phyloP scores from a whole-genome alignment of 2,329 filamentous ascomycete genomes.

The Aureobasidium sp. region DNA sequence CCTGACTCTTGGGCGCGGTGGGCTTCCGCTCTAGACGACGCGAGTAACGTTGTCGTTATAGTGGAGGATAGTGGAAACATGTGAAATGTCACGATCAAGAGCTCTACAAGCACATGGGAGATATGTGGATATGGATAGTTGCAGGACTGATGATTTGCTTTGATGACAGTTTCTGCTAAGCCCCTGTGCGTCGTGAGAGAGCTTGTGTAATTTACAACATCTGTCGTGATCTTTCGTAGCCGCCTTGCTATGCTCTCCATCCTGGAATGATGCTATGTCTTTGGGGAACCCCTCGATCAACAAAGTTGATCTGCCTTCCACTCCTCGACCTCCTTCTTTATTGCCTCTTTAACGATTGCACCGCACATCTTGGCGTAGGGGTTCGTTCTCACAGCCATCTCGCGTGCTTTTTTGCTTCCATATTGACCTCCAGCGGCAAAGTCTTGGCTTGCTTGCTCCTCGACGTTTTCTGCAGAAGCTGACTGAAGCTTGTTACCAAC shows the following conservation, averaged over 20 bases:
- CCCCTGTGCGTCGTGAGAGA: background rate
- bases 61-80: background rate
- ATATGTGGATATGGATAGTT: background rate
- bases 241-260: too few species aligned
- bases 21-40: background rate
- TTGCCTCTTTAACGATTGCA: constrained; percentile 51
- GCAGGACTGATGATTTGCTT: background rate
- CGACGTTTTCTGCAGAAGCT: constrained; percentile 26
- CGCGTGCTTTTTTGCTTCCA: constrained; percentile 48
- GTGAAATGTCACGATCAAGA: background rate
- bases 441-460: constrained; percentile 48
- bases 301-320: background rate
- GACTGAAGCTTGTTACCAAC: background rate
- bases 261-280: background rate
- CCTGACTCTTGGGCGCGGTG: background rate
- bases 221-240: background rate
- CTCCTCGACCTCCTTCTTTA: constrained; percentile 44
- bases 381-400: constrained; percentile 52
- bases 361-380: constrained; percentile 56
- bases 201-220: too few species aligned
- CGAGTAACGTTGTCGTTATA: background rate
- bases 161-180: background rate
- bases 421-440: constrained; percentile 47
- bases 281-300: background rate
- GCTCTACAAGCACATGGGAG: background rate